Percentiles rank a stretch among this genome's conserved stretches.
These are phyloP conservation scores for Apiospora aurea DNA, from an alignment of 2,329 filamentous ascomycete genomes.

Conservation along the genomic window DNA sequence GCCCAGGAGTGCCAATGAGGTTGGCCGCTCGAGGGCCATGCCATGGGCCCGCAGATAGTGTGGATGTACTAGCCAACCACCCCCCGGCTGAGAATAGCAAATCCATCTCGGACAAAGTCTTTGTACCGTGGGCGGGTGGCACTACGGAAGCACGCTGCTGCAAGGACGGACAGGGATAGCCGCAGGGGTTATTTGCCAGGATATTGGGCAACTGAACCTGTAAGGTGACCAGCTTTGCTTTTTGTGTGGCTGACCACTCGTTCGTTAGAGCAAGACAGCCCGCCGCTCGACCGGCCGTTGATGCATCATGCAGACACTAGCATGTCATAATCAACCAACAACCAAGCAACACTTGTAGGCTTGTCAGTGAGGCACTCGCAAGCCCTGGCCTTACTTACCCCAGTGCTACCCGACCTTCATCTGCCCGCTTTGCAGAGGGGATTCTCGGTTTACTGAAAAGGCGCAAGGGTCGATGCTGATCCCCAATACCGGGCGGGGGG, in stretches of 20 bases:
- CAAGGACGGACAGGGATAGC: slow-evolving; percentile 36
- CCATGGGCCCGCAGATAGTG: slow-evolving; percentile 38
- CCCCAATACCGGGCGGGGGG: slow-evolving; percentile 14
- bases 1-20: slow-evolving; percentile 56
- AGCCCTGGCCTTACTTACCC: slow-evolving; percentile 16
- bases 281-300: slow-evolving; percentile 35
- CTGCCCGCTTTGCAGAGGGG: slow-evolving; percentile 11
- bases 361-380: slow-evolving; percentile 18
- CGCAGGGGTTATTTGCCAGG: slow-evolving; percentile 15
- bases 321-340: slow-evolving; percentile 17
- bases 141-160: slow-evolving; percentile 42
- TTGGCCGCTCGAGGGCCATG: slow-evolving; percentile 34
- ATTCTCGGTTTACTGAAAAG: slow-evolving; percentile 22
- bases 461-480: slow-evolving; percentile 18
- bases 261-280: slow-evolving; percentile 38
- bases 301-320: slow-evolving; percentile 34
- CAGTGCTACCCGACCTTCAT: slow-evolving; percentile 8
- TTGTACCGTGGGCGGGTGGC: slow-evolving; percentile 40
- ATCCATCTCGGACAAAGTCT: slow-evolving; percentile 36
- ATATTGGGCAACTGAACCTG: slow-evolving; percentile 33
- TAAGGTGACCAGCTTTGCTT: slow-evolving; percentile 37
- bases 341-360: slow-evolving; percentile 20
- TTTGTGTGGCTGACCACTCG: slow-evolving; percentile 42
- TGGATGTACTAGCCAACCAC: slow-evolving; percentile 39
- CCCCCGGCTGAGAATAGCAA: slow-evolving; percentile 39